Evolutionary conservation across 2,329 filamentous ascomycete genomes (phyloP).

Genomic region (Botrytis elliptica): DNA sequence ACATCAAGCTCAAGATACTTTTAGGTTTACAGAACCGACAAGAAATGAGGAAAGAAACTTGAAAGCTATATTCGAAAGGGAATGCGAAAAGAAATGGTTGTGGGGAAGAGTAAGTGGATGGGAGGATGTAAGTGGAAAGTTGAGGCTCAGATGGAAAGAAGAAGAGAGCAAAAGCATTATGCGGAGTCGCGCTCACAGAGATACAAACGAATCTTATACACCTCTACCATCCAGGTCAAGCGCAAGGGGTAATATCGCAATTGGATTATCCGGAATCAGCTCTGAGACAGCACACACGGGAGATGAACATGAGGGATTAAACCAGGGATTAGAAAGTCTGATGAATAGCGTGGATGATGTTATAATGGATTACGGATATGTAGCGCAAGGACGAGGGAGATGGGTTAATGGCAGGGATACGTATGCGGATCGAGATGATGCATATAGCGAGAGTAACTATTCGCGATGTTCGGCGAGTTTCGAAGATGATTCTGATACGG

Average conservation of each 20-base stretch:
- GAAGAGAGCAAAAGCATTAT: too few species aligned
- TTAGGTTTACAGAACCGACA: not conserved
- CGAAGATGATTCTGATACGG: not conserved
- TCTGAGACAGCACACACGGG: not conserved
- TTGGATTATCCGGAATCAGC: not conserved
- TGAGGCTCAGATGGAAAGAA: not conserved
- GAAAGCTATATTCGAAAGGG: not conserved
- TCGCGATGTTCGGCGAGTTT: not conserved
- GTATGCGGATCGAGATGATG: not conserved
- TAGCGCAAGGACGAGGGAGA: not conserved
- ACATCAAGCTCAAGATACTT: too few species aligned
- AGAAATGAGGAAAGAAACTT: not conserved
- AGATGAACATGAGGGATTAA: not conserved
- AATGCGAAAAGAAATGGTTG: constrained; percentile 14
- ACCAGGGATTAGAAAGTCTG: not conserved
- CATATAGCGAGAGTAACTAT: constrained; percentile 16
- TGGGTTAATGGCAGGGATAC: not conserved
- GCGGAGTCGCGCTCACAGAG: too few species aligned
- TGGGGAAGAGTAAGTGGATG: constrained; percentile 12
- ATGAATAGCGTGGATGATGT: constrained; percentile 10
- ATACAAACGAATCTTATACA: not conserved
- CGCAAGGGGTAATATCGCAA: too few species aligned
- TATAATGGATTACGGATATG: not conserved
- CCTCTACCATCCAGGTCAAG: not conserved
- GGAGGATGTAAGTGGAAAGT: constrained; percentile 1